Conservation (phyloP, 768 basidiomycete species). For the Phylloporus sp. region DNA sequence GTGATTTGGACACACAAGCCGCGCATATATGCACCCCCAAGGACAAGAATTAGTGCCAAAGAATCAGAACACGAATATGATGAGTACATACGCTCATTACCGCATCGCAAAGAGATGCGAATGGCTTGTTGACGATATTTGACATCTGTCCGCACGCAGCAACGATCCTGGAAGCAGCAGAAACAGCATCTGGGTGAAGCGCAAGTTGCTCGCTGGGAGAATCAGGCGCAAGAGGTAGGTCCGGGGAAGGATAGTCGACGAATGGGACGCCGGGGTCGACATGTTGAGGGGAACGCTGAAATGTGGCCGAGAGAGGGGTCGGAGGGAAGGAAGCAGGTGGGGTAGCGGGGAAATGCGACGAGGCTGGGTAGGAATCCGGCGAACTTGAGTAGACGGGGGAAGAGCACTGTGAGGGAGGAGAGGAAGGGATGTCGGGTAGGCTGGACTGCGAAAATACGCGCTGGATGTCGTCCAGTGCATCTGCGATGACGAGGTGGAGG, state of each 20-base stretch:
- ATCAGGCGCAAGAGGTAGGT: constrained; percentile 40
- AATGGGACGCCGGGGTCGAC: background rate
- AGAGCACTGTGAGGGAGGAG: constrained; percentile 13
- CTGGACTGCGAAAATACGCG: constrained; percentile 40
- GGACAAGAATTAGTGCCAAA: background rate
- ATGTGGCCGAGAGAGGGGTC: constrained; percentile 30
- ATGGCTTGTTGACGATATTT: constrained; percentile 61
- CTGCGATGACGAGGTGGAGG: constrained; percentile 60
- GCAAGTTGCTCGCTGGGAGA: constrained; percentile 52
- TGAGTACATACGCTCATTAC: constrained; percentile 55
- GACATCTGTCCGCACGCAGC: constrained; percentile 66
- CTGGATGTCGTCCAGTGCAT: constrained; percentile 67
- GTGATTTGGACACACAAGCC: background rate
- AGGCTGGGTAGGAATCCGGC: constrained; percentile 31
- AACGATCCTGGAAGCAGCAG: constrained; percentile 59
- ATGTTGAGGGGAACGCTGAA: constrained; percentile 8
- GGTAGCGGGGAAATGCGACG: constrained; percentile 19
- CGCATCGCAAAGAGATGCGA: constrained; percentile 69
- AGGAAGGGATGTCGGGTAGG: constrained; percentile 7
- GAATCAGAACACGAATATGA: background rate
- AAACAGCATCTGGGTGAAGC: constrained; percentile 52
- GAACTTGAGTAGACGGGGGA: constrained; percentile 23
- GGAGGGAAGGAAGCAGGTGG: constrained; percentile 24
- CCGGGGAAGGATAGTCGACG: constrained; percentile 54
- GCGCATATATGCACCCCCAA: constrained; percentile 14